Base-by-base conservation (phyloP, 768 basidiomycete genomes). In the Myochromella boudieri region DNA sequence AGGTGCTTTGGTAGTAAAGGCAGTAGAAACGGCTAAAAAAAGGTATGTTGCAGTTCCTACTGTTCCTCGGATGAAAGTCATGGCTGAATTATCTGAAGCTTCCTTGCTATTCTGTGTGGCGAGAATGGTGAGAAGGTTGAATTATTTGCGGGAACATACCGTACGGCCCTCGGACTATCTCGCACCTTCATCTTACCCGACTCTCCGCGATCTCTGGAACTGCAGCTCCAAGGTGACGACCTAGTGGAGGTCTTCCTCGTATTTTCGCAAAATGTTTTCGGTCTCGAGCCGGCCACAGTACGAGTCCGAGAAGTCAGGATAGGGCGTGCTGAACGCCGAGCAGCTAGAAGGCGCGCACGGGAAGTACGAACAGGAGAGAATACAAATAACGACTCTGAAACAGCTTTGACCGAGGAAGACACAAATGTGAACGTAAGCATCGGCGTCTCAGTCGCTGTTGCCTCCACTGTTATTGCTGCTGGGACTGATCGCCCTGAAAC, bases 61-160 rank as follows among this genome's bases (percentile, higher is more conserved):
- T 51, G 22, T 15, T 40, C 44, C 37, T 39, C n/a, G 31, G 12
- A 12, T 46, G 1, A 8, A 4, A n/a, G 14, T 6, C 37, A 10
- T 14, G 46, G 24, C 44, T 25, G 38, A 48, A 39, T 34, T n/a
- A 11, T 34, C 5, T 22, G 52, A 41, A 93, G 91, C 64, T 95
- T 95, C 71, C 77, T 95, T 18, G 92, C 93, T 7, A 94, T 95
- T 57, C 77, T 95, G 0, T 95, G 93, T 54, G 92, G 92, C 15
- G 93, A 95, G 26, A 87, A 82, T 53, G 93, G 91, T 12, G 92
- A 95, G 70, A 91, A 94, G 59, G 91, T 95, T 37, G 92, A 95
- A 59, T 71, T 95, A 9, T 95, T 95, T 64, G 92, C 93, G 31
- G 92, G 93, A 21, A 92, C 92, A 9, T 89, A 90, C 55, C 77